Conservation (phyloP, 352 stramenopile genomes). For the Blastocystis sp. region DNA sequence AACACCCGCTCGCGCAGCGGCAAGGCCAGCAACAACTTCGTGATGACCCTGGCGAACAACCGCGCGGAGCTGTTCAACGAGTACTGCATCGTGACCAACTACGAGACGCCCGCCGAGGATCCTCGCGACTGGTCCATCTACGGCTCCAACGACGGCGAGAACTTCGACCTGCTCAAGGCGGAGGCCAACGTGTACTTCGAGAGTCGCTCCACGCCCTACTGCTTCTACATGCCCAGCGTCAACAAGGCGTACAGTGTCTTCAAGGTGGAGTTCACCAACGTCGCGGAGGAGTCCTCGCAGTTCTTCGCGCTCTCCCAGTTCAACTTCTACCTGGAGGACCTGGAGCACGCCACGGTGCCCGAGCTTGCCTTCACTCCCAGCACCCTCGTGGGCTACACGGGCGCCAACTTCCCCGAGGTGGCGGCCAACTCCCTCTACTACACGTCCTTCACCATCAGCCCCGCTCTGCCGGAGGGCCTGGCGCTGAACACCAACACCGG, state of each 20-base stretch:
- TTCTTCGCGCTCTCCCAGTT: neutral
- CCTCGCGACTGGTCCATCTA: neutral
- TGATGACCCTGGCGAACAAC: neutral
- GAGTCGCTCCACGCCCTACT: neutral
- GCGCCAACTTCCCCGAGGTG: neutral
- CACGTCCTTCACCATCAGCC: conserved; percentile 22
- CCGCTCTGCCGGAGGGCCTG: neutral
- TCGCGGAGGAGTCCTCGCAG: neutral
- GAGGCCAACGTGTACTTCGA: conserved; percentile 1
- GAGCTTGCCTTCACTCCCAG: conserved; percentile 13
- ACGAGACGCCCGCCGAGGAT: neutral
- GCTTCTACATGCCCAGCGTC: conserved; percentile 5
- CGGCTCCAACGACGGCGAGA: neutral
- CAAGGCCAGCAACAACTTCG: neutral
- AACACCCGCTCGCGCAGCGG: neutral
- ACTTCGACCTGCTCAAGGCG: neutral
- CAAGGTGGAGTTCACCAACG: neutral
- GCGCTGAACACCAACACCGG: neutral
- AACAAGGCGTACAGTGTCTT: neutral
- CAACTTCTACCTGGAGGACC: conserved; percentile 33
- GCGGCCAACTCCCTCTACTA: conserved; percentile 25
- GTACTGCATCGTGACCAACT: conserved; percentile 17
- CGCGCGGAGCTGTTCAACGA: neutral
- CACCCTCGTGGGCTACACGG: conserved; percentile 38
- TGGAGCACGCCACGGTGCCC: neutral